phyloP scores from a whole-genome alignment of 805 yeast genomes.

The Saturnispora serradocipensis region DNA sequence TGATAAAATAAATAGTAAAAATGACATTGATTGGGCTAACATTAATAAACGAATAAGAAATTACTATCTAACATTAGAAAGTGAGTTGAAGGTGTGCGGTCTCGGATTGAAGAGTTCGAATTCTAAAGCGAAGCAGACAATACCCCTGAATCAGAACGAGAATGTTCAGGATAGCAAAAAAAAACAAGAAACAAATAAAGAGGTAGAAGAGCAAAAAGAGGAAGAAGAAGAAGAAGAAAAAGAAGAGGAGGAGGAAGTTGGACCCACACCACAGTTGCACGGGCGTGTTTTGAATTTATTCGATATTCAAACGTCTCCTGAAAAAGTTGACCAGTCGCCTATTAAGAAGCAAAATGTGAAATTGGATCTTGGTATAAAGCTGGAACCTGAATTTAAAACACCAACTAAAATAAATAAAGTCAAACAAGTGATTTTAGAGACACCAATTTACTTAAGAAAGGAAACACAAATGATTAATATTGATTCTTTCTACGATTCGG shows the following conservation, averaged over 20 bases:
- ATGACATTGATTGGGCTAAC: neutral
- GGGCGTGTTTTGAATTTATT: conserved; percentile 71
- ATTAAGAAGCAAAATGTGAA: neutral
- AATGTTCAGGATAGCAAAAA: neutral
- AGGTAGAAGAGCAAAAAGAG: conserved; percentile 9
- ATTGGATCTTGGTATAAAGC: neutral
- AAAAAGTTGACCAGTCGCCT: neutral
- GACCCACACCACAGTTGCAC: conserved; percentile 82
- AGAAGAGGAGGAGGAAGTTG: conserved; percentile 35
- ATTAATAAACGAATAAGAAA: neutral
- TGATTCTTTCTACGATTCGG: neutral
- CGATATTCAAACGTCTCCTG: neutral
- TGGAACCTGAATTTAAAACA: conserved; percentile 6
- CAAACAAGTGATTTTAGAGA: neutral
- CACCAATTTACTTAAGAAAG: neutral
- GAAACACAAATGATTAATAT: neutral
- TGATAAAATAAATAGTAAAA: neutral
- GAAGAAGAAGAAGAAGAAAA: conserved; percentile 12
- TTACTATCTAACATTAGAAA: neutral
- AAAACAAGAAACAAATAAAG: neutral
- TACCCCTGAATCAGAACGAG: neutral
- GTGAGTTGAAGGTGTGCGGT: neutral
- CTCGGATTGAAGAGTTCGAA: neutral
- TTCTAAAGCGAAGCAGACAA: neutral
- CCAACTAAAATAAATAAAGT: conserved; percentile 10